Evolutionary conservation across 2,329 filamentous ascomycete genomes (phyloP).

Genomic region (Epichloe gansuensis): DNA sequence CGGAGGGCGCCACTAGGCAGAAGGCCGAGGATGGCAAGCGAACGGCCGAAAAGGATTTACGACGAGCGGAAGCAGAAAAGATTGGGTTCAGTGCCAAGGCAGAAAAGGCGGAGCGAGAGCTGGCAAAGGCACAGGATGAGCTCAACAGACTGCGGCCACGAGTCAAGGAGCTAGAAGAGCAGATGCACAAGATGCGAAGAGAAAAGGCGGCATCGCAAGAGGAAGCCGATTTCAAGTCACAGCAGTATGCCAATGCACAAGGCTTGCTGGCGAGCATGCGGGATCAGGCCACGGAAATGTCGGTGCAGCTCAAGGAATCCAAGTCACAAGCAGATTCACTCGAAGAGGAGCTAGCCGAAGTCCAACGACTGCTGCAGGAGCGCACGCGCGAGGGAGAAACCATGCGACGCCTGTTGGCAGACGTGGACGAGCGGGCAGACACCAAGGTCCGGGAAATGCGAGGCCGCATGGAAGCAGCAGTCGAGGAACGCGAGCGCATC

Average conservation of each 20-base stretch:
- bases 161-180: constrained; percentile 58
- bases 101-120: constrained; percentile 58
- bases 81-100: constrained; percentile 61
- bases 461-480: constrained; percentile 70
- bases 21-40: constrained; percentile 70
- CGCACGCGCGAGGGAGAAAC: constrained; percentile 86
- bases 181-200: constrained; percentile 52
- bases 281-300: constrained; percentile 78
- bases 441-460: constrained; percentile 77
- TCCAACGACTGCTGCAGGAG: constrained; percentile 74
- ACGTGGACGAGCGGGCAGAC: constrained; percentile 75
- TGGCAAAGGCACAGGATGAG: constrained; percentile 61
- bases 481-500: constrained; percentile 86
- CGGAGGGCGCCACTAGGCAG: constrained; percentile 57
- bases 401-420: constrained; percentile 77
- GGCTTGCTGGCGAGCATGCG: constrained; percentile 83
- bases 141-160: constrained; percentile 50
- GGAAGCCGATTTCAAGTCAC: constrained; percentile 70
- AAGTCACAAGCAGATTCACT: constrained; percentile 70
- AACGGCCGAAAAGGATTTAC: constrained; percentile 61
- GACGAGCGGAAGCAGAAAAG: constrained; percentile 65
- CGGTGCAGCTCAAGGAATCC: constrained; percentile 82
- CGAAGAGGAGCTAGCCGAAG: constrained; percentile 84
- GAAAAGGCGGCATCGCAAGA: constrained; percentile 60
- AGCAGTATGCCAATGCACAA: constrained; percentile 76